Evolutionary conservation across 1,284 basidiomycete genomes (phyloP), one percentile per base, ranked within the genome.

Genomic region (Ceratobasidium sp.): DNA sequence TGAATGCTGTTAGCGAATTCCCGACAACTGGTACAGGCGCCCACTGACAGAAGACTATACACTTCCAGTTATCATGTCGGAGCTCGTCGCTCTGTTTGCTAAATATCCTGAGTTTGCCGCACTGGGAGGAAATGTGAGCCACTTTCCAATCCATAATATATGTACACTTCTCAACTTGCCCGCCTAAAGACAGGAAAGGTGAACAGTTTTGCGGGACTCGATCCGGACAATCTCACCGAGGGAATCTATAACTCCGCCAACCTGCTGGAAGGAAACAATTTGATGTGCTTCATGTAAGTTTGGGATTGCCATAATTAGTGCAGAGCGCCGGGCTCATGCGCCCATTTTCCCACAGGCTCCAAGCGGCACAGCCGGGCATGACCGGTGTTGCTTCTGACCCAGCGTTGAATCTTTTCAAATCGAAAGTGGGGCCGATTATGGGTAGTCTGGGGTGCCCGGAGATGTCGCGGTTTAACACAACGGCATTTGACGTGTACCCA

Each of bases 41-140:
- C 70, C 70, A 20, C 40, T 64, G 31, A 38, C 35, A 29, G 45
- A 62, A 22, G 71, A 72, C 17, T 72, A 72, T 64, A 68, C 60
- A 25, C 69, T 72, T 17, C 69, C 69, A 2, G 47, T 56, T 22
- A 68, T 68, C 20, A 34, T 57, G 1, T 17, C 42, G 32, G 71
- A 72, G 20, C 29, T 62, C 25, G 43, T 43, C 25, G 27, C 52
- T 1, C 42, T 70, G 8, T 53, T 56, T 22, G 34, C 60, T 2
- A 62, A 62, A 29, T 58, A 70, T 22, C 72, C 70, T 15, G 67
- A 72, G 32, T 64, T 70, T 32, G 45, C 71, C 12, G 68, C 72
- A 5, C 55, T 74, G 45, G 73, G 72, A 22, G 73, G 73, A 12
- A 74, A 74, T 57, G 69, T 69, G 13, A 67, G 73, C 35, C 4